Percentiles rank a stretch among this genome's conserved stretches.
These are phyloP conservation scores for Claviceps quebecensis DNA, from an alignment of 2,329 filamentous ascomycete genomes.

Conservation along the genomic window DNA sequence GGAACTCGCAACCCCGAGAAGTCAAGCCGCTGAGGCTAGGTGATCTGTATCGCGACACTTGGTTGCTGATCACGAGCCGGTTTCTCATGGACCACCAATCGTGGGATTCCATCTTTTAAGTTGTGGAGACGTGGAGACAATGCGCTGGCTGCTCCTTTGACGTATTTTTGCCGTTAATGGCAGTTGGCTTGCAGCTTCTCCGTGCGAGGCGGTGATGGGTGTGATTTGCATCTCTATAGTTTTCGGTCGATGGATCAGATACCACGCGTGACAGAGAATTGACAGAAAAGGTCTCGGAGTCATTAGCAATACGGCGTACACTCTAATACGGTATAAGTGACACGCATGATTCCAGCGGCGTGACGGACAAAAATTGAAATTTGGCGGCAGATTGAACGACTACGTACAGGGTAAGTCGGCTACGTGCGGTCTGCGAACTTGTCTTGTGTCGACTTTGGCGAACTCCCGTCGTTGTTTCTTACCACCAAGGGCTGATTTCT, in stretches of 20 bases:
- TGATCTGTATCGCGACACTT: neutral
- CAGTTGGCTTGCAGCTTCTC: neutral
- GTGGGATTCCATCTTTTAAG: neutral
- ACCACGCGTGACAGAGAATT: no score
- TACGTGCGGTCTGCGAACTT: no score
- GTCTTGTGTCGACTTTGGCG: no score
- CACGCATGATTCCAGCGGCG: neutral
- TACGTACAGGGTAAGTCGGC: neutral
- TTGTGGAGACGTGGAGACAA: conserved; percentile 1
- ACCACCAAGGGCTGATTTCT: no score
- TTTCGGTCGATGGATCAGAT: neutral
- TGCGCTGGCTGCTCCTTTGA: neutral
- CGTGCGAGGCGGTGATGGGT: neutral
- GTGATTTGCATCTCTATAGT: neutral
- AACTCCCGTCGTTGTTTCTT: no score
- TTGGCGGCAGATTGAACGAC: neutral
- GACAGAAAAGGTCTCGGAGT: neutral
- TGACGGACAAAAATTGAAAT: neutral
- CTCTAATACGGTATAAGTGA: neutral
- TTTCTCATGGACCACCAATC: neutral
- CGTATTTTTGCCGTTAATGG: neutral
- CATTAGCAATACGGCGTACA: no score
- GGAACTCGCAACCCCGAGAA: neutral
- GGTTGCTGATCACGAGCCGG: neutral
- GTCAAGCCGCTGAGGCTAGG: neutral